phyloP scores from a whole-genome alignment of 768 basidiomycete genomes.

The Multifurca ochricompacta region DNA sequence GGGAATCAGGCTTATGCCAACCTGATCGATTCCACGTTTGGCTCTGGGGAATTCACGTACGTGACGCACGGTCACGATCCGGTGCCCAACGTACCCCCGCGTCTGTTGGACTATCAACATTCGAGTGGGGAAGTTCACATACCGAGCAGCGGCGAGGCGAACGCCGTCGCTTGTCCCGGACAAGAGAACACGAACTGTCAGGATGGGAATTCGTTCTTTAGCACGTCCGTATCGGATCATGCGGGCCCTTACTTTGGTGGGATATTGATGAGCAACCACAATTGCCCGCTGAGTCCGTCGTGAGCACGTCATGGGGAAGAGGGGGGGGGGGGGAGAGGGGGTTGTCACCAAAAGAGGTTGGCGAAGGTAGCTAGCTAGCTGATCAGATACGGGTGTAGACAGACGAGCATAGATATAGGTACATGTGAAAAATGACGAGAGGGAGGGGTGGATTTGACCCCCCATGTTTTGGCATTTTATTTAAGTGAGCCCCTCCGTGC shows the following conservation, averaged over 20 bases:
- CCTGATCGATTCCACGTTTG: conserved; percentile 33
- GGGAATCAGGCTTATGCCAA: conserved; percentile 40
- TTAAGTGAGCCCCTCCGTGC: too few species aligned
- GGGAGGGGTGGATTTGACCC: too few species aligned
- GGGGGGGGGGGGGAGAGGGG: too few species aligned
- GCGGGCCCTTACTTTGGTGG: not conserved
- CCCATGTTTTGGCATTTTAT: too few species aligned
- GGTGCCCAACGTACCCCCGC: conserved; percentile 34
- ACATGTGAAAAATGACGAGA: too few species aligned
- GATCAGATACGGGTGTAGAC: too few species aligned
- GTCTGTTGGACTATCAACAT: conserved; percentile 37
- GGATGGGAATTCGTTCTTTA: conserved; percentile 8
- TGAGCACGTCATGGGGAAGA: too few species aligned
- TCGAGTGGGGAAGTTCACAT: conserved; percentile 43
- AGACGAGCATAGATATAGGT: too few species aligned
- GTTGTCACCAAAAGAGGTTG: too few species aligned
- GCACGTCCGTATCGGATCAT: conserved; percentile 8
- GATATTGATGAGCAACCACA: not conserved
- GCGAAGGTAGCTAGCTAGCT: too few species aligned
- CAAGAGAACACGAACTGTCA: conserved; percentile 31
- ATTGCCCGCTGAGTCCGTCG: not conserved
- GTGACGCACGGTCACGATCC: conserved; percentile 38
- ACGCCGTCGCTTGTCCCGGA: conserved; percentile 31
- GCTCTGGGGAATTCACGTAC: conserved; percentile 26
- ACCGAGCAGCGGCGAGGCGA: conserved; percentile 24